Base-by-base conservation (phyloP, 257 asterid species). In the Gardenia jasminoides region DNA sequence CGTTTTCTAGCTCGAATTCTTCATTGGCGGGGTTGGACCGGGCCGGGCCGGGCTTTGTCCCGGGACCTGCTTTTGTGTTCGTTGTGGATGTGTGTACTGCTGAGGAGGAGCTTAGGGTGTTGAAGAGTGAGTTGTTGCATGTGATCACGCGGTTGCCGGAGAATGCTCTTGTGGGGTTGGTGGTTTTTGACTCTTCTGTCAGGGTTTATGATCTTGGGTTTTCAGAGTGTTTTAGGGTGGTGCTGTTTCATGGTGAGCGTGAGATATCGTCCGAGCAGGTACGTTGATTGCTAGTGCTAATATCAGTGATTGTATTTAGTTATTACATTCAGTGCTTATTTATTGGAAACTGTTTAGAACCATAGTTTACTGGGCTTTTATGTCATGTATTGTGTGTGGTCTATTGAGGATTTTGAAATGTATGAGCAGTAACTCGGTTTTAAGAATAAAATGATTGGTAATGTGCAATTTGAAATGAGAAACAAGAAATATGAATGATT, bases 111-210 rank as follows among this genome's bases (percentile, higher is more conserved):
- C 84, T 93, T 10, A 87, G 66, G 79, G 88, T 76, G 77, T 86
- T 95, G 88, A 93, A 93, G 86, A 88, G 84, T 88, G 98, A 95
- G 84, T 78, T 95, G 85, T 83, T 91, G 80, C 98, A 89, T 56
- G 86, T 82, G 67, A 78, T 92, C 75, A 70, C 92, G 11, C 83
- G 88, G 50, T 83, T 93, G 83, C 97, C 98, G 13, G 99, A 95
- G 88, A 87, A 88, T 91, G 90, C 90, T 48, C 86, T 91, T 85
- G 97, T 95, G 79, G 97, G 97, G 47, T 77, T 95, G 88, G 92
- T 95, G 81, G 97, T 93, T 79, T 95, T 95, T 83, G 98, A 92
- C 84, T 85, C 92, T 15, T 92, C 92, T 94, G 97, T 90, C 79
- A 90, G 86, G 86, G 94, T 95, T 30, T 90, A 93, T 81, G 98